A percentile compares a stretch with the other conserved stretches of the same genome.
Conservation (phyloP, 177 flowering plant species). For the Tripterygium wilfordii region DNA sequence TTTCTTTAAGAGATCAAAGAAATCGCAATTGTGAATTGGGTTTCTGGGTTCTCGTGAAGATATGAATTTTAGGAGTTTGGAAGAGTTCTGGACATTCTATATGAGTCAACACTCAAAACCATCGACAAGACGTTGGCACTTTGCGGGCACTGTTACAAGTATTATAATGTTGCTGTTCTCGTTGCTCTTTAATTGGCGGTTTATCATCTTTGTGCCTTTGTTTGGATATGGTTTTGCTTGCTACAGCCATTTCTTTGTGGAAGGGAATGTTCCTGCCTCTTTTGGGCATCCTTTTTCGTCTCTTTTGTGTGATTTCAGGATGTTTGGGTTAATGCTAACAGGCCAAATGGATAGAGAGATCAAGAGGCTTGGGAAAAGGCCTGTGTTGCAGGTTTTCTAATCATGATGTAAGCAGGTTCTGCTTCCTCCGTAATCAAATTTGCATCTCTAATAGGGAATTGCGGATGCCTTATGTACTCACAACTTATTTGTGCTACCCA, state of each 20-base stretch:
- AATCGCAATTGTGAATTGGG: constrained; percentile 16
- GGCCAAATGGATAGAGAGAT: constrained; percentile 93
- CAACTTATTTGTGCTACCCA: too few species aligned
- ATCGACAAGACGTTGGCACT: constrained; percentile 90
- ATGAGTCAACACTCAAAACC: constrained; percentile 84
- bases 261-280: constrained; percentile 78
- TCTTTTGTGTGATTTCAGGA: constrained; percentile 76
- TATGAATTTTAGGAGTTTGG: constrained; percentile 83
- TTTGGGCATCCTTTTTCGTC: constrained; percentile 95
- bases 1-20: not conserved
- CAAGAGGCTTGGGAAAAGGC: constrained; percentile 90
- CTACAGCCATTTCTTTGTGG: constrained; percentile 94
- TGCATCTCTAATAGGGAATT: not conserved
- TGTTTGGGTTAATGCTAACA: constrained; percentile 91
- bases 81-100: constrained; percentile 91
- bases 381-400: constrained; percentile 57
- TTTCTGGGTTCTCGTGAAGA: not conserved
- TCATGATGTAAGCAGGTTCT: not conserved
- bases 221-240: constrained; percentile 81
- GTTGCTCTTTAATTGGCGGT: constrained; percentile 61
- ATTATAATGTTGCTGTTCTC: constrained; percentile 40
- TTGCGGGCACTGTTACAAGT: constrained; percentile 56
- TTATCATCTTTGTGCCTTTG: constrained; percentile 52
- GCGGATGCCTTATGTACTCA: too few species aligned
- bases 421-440: not conserved